Conservation (phyloP, 2,329 filamentous ascomycete species). For the Emmonsia crescens region DNA sequence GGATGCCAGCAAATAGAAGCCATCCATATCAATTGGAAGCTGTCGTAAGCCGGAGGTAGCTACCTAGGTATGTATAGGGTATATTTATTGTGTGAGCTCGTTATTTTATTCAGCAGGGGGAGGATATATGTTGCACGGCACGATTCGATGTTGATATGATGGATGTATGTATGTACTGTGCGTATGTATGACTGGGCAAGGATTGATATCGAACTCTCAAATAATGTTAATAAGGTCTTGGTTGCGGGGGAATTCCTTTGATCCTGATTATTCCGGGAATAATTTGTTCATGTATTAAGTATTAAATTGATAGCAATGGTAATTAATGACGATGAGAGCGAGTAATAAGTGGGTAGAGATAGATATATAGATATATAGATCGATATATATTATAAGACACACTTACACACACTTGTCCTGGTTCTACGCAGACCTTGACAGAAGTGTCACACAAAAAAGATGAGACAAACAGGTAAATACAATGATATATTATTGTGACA, state of each 20-base stretch:
- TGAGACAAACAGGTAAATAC: neutral
- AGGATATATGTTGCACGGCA: neutral
- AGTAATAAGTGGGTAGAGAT: too few species aligned
- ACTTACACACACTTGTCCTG: neutral
- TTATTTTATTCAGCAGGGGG: too few species aligned
- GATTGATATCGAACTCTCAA: neutral
- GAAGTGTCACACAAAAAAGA: neutral
- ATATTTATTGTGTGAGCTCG: neutral
- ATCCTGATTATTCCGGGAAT: neutral
- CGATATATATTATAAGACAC: neutral
- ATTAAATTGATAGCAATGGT: neutral
- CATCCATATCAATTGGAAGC: neutral
- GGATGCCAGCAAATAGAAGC: neutral
- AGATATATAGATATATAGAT: neutral
- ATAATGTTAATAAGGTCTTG: neutral
- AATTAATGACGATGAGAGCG: neutral
- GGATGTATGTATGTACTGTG: too few species aligned
- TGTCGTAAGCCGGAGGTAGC: neutral
- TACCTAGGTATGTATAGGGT: neutral
- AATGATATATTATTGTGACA: neutral
- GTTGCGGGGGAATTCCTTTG: neutral
- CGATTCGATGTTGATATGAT: neutral
- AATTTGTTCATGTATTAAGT: neutral
- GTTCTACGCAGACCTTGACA: neutral
- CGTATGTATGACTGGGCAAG: neutral